Base-by-base conservation (phyloP, 164 flowering plant species). In the Warburgia ugandensis region DNA sequence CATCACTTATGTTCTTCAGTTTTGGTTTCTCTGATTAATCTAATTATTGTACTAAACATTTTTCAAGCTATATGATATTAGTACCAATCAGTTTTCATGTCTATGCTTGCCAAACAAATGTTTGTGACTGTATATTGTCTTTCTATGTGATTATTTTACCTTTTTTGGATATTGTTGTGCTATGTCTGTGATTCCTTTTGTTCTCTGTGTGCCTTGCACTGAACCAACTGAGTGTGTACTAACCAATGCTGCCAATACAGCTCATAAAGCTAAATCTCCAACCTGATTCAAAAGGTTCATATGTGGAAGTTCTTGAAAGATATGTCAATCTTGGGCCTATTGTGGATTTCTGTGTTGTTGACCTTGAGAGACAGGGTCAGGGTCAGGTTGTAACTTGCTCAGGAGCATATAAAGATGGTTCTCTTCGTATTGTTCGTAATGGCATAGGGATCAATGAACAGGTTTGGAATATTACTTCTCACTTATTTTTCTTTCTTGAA, bases 361-460 rank as follows among this genome's bases (percentile, higher is more conserved):
- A 92, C 73, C 83, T 86, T 49, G 98, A 92, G 77, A 85, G 98
- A 71, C 96, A 92, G 71, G 98, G 98, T 36, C 98, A 92, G 71
- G 95, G 98, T 32, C 98, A 92, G 70, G 96, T 92, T 58, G 96
- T 86, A 17, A 88, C 98, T 54, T 92, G 98, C 72, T 92, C 98
- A 21, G 98, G 97, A 65, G 97, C 99, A 35, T 86, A 80, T 47
- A 94, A 94, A 63, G 99, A 94, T 81, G 99, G 99, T 54, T 94
- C 99, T 61, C 89, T 94, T 48, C 97, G 97, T 31, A 70, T 89
- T 22, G 97, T 94, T 53, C 87, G 97, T 9, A 94, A 94, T 78
- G 99, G 99, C 48, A 94, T 94, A 35, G 99, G 99, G 50, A 94
- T 88, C 52, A 94, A 92, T 72, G 97, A 94, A 64, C 99, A 92